These are phyloP conservation scores for Lactarius indigo DNA, from an alignment of 768 basidiomycete species.

Conservation along the genomic window DNA sequence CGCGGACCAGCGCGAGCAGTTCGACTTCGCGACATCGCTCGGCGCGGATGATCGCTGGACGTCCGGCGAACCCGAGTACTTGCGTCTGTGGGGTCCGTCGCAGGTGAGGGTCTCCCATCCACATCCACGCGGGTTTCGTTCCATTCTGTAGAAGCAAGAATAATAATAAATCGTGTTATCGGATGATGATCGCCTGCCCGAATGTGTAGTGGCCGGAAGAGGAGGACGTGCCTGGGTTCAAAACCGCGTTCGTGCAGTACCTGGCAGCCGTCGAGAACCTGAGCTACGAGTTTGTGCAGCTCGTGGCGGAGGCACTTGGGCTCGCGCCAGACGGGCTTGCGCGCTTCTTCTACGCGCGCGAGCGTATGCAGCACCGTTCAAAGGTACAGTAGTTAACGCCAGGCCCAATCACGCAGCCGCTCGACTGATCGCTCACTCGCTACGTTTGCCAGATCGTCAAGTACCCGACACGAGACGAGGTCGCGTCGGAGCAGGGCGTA, in stretches of 20 bases:
- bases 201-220: constrained; percentile 71
- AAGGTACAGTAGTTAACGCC: too few relatives aligned
- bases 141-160: too few relatives aligned
- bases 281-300: constrained; percentile 53
- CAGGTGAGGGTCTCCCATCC: constrained; percentile 46
- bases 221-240: constrained; percentile 62
- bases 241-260: constrained; percentile 51
- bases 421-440: constrained; percentile 25
- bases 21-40: constrained; percentile 72
- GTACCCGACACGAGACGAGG: constrained; percentile 57
- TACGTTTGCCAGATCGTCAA: constrained; percentile 49
- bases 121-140: too few relatives aligned
- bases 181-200: too few relatives aligned
- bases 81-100: constrained; percentile 66
- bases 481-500: constrained; percentile 63
- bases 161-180: too few relatives aligned
- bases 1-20: constrained; percentile 74
- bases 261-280: constrained; percentile 57
- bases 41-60: constrained; percentile 47
- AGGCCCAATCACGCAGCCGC: too few relatives aligned
- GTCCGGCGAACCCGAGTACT: constrained; percentile 60
- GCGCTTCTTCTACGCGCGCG: constrained; percentile 59
- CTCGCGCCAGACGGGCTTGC: constrained; percentile 55
- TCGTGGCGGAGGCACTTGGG: constrained; percentile 68
- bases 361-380: too few relatives aligned